Evolutionary conservation across 83 land plant genomes (phyloP).

Genomic region (Thuja plicata): DNA sequence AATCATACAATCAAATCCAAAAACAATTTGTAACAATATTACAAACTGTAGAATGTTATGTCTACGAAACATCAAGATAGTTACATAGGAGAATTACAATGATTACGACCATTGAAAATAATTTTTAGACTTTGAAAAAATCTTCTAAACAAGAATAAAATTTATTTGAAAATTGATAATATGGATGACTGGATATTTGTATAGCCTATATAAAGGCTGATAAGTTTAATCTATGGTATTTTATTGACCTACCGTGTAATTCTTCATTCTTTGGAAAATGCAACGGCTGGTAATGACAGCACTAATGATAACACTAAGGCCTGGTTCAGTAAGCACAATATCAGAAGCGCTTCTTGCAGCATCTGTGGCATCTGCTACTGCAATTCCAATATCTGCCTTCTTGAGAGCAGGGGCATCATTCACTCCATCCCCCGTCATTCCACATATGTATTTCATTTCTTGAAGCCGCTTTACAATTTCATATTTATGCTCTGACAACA

Average conservation of each 20-base stretch:
- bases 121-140: no score
- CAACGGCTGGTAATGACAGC: constrained; percentile 30
- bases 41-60: no score
- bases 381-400: constrained; percentile 24
- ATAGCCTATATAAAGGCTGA: neutral
- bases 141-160: no score
- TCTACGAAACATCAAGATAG: no score
- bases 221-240: neutral
- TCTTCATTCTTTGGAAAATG: constrained; percentile 39
- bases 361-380: constrained; percentile 30
- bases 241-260: constrained; percentile 15
- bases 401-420: constrained; percentile 40
- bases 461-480: constrained; percentile 59
- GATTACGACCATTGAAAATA: no score
- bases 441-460: constrained; percentile 26
- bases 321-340: constrained; percentile 34
- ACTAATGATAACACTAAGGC: constrained; percentile 34
- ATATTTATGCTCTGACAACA: constrained; percentile 56
- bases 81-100: no score
- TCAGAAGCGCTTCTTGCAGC: constrained; percentile 27
- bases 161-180: no score
- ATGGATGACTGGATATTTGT: no score
- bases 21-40: no score
- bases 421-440: constrained; percentile 36
- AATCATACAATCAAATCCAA: no score